Evolutionary conservation across 1,284 basidiomycete genomes (phyloP).

Genomic region (Chalciporus sp.): DNA sequence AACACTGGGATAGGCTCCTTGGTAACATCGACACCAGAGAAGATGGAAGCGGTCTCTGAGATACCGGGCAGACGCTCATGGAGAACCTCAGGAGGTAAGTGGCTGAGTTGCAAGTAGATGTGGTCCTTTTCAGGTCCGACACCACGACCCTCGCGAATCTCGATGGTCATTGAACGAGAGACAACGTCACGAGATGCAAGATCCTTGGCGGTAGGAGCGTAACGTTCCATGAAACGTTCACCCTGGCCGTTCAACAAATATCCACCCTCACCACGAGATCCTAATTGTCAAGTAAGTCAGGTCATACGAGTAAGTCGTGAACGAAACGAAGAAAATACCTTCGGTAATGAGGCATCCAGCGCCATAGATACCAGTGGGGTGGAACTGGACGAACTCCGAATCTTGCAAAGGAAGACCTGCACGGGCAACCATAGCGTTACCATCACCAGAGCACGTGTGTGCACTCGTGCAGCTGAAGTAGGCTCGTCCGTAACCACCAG

Average conservation of each 20-base stretch:
- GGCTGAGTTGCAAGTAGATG: slow-evolving; percentile 95
- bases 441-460: slow-evolving; percentile 98
- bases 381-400: slow-evolving; percentile 99
- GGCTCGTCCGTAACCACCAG: slow-evolving; percentile 97
- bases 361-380: slow-evolving; percentile 99
- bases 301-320: not conserved
- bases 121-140: slow-evolving; percentile 99
- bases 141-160: slow-evolving; percentile 98
- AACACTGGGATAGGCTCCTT: slow-evolving; percentile 99
- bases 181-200: slow-evolving; percentile 99
- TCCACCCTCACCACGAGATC: slow-evolving; percentile 98
- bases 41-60: slow-evolving; percentile 99
- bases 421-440: slow-evolving; percentile 97
- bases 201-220: slow-evolving; percentile 99
- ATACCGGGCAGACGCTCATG: slow-evolving; percentile 99
- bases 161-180: slow-evolving; percentile 98
- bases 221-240: slow-evolving; percentile 99
- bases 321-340: slow-evolving; percentile 49
- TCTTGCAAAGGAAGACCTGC: slow-evolving; percentile 98
- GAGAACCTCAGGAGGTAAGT: slow-evolving; percentile 94
- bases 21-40: slow-evolving; percentile 98
- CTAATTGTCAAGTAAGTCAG: slow-evolving; percentile 40
- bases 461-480: slow-evolving; percentile 99
- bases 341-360: slow-evolving; percentile 99
- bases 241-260: slow-evolving; percentile 99